phyloP scores from a whole-genome alignment of 2,329 filamentous ascomycete species.

The Pestalotiopsis sp. region DNA sequence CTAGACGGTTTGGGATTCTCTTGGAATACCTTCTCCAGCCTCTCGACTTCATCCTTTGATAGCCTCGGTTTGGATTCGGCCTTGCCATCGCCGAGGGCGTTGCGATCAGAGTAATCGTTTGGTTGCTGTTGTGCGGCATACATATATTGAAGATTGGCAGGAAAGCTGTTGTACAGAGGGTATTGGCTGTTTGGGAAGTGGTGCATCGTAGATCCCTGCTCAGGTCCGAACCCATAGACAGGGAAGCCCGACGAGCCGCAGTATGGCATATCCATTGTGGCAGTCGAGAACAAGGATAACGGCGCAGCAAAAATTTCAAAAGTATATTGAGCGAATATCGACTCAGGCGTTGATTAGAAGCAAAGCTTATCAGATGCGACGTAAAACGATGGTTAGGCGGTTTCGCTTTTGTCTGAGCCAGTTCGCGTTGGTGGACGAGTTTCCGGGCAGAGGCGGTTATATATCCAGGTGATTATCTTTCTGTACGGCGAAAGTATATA shows the following conservation, averaged over 20 bases:
- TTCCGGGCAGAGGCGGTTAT: background rate
- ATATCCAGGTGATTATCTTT: background rate
- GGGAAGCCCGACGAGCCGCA: slow-evolving; percentile 27
- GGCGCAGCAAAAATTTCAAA: slow-evolving; percentile 2
- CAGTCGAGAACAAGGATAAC: background rate
- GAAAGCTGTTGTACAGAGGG: slow-evolving; percentile 23
- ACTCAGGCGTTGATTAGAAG: background rate
- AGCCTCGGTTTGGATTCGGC: slow-evolving; percentile 57
- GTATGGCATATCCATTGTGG: slow-evolving; percentile 33
- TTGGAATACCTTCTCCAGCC: slow-evolving; percentile 63
- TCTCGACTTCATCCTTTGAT: slow-evolving; percentile 76
- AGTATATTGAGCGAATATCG: slow-evolving; percentile 1
- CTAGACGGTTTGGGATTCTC: slow-evolving; percentile 68
- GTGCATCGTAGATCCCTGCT: slow-evolving; percentile 24
- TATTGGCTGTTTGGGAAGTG: slow-evolving; percentile 29
- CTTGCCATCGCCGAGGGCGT: slow-evolving; percentile 29
- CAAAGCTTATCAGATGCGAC: background rate
- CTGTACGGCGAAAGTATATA: background rate
- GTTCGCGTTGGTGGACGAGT: background rate
- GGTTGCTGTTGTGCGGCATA: slow-evolving; percentile 30
- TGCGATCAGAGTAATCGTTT: slow-evolving; percentile 27
- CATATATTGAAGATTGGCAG: slow-evolving; percentile 28
- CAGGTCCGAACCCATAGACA: slow-evolving; percentile 27
- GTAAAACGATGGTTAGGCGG: background rate
- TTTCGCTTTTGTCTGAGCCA: slow-evolving; percentile 1